Percentiles rank a stretch among this genome's conserved stretches.
These are phyloP conservation scores for Teratosphaeria pseudoeucalypti DNA, from an alignment of 2,329 filamentous ascomycete species.

Conservation along the genomic window DNA sequence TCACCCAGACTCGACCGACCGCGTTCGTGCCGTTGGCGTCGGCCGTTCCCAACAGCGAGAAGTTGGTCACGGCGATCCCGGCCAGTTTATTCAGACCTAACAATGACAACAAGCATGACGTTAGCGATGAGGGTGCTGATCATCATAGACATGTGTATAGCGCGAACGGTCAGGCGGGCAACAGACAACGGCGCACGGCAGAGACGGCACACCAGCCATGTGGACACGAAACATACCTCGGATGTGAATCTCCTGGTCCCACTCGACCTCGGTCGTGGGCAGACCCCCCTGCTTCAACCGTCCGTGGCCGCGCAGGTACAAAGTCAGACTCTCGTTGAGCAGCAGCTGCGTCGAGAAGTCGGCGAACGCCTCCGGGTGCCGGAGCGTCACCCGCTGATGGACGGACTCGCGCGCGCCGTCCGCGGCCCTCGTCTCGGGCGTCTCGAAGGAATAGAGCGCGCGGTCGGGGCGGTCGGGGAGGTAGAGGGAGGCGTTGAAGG, in stretches of 20 bases:
- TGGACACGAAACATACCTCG: conserved; percentile 35
- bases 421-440: conserved; percentile 33
- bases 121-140: background rate
- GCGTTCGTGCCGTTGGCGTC: conserved; percentile 48
- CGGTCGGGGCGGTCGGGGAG: conserved; percentile 28
- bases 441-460: conserved; percentile 35
- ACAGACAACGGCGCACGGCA: background rate
- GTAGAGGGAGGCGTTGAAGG: conserved; percentile 43
- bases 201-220: background rate
- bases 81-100: conserved; percentile 48
- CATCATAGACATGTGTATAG: background rate
- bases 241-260: conserved; percentile 47
- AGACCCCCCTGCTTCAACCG: conserved; percentile 41
- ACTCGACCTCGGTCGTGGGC: conserved; percentile 41
- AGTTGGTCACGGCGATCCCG: conserved; percentile 44
- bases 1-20: conserved; percentile 48
- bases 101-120: background rate
- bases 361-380: conserved; percentile 36
- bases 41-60: conserved; percentile 27
- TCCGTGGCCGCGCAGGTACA: conserved; percentile 39
- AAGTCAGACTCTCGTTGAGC: conserved; percentile 36
- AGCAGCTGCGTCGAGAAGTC: conserved; percentile 42
- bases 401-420: conserved; percentile 34
- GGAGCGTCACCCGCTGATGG: conserved; percentile 36
- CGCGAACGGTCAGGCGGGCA: background rate